Evolutionary conservation across 2,329 filamentous ascomycete species (phyloP), one percentile per base, ranked within the genome.

Genomic region (Nemania abortiva): DNA sequence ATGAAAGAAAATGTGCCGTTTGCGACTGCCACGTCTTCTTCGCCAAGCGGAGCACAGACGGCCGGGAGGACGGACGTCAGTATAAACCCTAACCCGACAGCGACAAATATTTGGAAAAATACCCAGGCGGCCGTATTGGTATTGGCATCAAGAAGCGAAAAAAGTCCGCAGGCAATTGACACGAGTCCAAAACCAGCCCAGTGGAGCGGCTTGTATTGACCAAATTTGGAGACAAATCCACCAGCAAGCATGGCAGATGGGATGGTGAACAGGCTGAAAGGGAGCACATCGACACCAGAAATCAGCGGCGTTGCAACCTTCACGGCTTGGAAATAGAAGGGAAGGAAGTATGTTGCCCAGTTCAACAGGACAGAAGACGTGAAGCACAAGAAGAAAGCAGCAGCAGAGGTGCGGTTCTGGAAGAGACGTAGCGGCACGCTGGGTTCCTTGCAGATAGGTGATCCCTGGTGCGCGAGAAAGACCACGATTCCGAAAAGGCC

Each of bases 361-460:
- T 77, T 77, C 0, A 77, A 69, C 4, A 83, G 69, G 7, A 84
- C 64, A 6, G 76, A 75, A n/a, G 81, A 76, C 2, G 84, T 54
- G 56, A 84, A 82, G 2, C 78, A 81, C 10, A 79, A 64, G 2
- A 76, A 55, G 56, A 78, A 81, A 1, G 61, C 68, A 3, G 64
- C 57, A 0, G 70, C 55, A 0, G 72, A 77, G 4, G 84, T 86
- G 6, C 81, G 76, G 69, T 84, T 85, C 0, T 73, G 74, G 75
- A 87, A 86, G 10, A 87, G 74, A 6, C 76, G 74, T 0, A 79
- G 75, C 0, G 84, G 84, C 66, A 86, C 82, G 37, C 81, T 79
- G 0, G 79, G 75, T 31, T 81, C 72, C 5, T 6, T 11, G 22
- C 68, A 63, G 24, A 54, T 63, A 6, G 20, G 66, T 18, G 61